Evolutionary conservation across 2,329 filamentous ascomycete genomes (phyloP), one percentile per base, ranked within the genome.

Genomic region (Botrytis squamosa): DNA sequence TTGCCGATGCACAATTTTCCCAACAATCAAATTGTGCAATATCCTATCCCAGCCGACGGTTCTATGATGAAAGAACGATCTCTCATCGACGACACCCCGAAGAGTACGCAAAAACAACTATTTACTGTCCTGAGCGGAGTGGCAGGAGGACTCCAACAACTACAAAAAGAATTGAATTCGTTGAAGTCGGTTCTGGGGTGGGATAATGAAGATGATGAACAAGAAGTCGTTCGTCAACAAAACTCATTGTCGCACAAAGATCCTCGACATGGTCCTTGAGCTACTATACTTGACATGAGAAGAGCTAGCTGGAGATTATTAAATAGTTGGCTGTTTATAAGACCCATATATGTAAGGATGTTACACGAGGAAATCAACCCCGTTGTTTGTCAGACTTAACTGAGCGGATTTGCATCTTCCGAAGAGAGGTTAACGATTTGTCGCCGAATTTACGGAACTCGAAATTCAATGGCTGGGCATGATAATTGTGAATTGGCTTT

Each of bases 171-270:
- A 46, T 57, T 80, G 52, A 76, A 76, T 66, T 68, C 71, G 38
- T 74, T 78, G 67, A 80, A 78, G 73, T 72, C 68, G 36, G 64
- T 74, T 44, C 67, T 79, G n/a, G 80, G 77, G 55, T 79, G 77
- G 62, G 76, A 76, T 40, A 74, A 72, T 65, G 75, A 76, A 18
- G 73, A 75, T 65, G 52, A 33, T 12, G 44, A 71, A n/a, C 38
- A 22, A 57, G 52, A 55, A 33, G 40, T 33, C 59, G 20, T 44
- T n/a, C 40, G 40, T 25, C 42, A 29, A 42, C 66, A 42, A 42
- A 40, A 42, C 38, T 20, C 69, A 25, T 40, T 33, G 18, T 70
- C 16, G 33, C 49, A 18, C 10, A 36, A 40, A 42, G 52, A 59
- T 38, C 12, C 49, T 57, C 66, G 44, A 63, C 16, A 42, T 46